phyloP scores from a whole-genome alignment of 1,139 yeast genomes.

The Candida sanyaensis region DNA sequence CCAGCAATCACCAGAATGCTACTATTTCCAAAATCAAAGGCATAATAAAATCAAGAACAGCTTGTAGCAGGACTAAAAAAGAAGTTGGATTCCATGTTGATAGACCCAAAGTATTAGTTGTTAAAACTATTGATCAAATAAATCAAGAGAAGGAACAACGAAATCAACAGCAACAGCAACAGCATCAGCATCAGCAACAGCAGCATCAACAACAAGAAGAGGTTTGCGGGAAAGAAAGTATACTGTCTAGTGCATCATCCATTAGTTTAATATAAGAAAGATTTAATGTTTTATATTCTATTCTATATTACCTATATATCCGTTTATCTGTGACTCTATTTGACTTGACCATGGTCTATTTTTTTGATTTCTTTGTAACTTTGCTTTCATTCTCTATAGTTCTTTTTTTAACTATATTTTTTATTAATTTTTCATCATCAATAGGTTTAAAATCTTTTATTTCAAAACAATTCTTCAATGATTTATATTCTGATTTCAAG shows the following conservation, averaged over 20 bases:
- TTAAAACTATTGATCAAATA: conserved; percentile 21
- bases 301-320: too few species aligned
- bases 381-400: conserved; percentile 20
- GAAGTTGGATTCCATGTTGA: conserved; percentile 40
- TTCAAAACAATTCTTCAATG: conserved; percentile 43
- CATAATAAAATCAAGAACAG: conserved; percentile 1
- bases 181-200: neutral
- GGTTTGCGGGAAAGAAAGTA: neutral
- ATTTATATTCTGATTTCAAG: conserved; percentile 52
- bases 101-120: conserved; percentile 44
- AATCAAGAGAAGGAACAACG: conserved; percentile 3
- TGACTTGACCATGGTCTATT: neutral
- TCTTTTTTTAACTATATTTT: conserved; percentile 58
- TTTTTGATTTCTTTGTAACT: neutral
- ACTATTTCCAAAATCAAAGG: neutral
- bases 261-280: neutral
- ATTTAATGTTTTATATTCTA: too few species aligned
- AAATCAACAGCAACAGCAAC: neutral
- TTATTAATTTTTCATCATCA: conserved; percentile 57
- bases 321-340: too few species aligned
- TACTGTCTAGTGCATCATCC: neutral
- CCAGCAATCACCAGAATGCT: neutral
- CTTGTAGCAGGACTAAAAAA: conserved; percentile 3
- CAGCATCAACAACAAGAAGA: neutral
- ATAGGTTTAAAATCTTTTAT: conserved; percentile 30